Evolutionary conservation across 805 yeast species (phyloP).

Genomic region (Suhomyces sp.): DNA sequence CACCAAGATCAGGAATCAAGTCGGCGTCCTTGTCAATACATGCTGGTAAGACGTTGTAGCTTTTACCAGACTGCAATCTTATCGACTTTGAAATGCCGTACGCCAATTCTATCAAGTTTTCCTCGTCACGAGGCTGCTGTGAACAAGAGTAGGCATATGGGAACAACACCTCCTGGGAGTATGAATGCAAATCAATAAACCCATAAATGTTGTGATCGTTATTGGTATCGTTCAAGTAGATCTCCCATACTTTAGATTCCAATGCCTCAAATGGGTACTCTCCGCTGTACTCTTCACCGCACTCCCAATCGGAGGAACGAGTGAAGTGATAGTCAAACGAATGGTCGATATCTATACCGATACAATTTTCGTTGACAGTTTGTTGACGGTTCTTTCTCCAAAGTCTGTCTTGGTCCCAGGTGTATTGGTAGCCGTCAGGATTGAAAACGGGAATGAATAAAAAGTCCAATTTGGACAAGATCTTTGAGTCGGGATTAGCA

Average conservation of each 20-base stretch:
- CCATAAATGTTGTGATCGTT: conserved; percentile 64
- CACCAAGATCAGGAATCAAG: conserved; percentile 67
- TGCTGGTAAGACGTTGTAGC: conserved; percentile 70
- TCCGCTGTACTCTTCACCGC: conserved; percentile 84
- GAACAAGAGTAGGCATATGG: conserved; percentile 82
- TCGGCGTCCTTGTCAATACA: conserved; percentile 78
- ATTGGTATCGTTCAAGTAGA: conserved; percentile 39
- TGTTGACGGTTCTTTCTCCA: conserved; percentile 90
- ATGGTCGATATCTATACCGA: conserved; percentile 85
- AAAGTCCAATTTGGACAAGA: conserved; percentile 61
- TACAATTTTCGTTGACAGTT: conserved; percentile 59
- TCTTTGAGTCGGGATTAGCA: conserved; percentile 34
- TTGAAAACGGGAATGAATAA: conserved; percentile 79
- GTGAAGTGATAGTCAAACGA: conserved; percentile 77
- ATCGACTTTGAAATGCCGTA: conserved; percentile 77
- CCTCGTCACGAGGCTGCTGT: conserved; percentile 72
- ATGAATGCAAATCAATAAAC: conserved; percentile 79
- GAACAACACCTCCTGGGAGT: conserved; percentile 76
- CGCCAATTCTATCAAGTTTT: conserved; percentile 75
- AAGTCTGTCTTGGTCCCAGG: conserved; percentile 76
- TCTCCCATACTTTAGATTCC: conserved; percentile 40
- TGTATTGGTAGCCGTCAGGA: conserved; percentile 86
- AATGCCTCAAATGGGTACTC: conserved; percentile 59
- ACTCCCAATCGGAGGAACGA: conserved; percentile 58
- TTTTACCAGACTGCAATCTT: conserved; percentile 58